Evolutionary conservation across 2,329 filamentous ascomycete species (phyloP).

Genomic region (Talaromyces sp.): DNA sequence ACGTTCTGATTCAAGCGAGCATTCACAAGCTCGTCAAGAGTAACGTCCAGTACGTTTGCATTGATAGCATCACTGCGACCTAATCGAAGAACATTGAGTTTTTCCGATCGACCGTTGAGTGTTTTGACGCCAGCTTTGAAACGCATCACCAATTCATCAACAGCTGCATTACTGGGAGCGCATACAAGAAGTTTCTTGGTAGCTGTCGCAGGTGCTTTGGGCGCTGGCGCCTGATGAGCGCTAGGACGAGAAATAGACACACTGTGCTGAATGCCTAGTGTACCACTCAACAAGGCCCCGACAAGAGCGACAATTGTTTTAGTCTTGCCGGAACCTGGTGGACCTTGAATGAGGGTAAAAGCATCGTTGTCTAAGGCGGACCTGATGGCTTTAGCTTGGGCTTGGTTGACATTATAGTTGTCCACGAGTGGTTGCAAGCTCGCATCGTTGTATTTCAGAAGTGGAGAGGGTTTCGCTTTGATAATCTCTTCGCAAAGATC

Average conservation of each 20-base stretch:
- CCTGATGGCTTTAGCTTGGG: conserved; percentile 86
- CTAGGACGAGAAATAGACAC: conserved; percentile 47
- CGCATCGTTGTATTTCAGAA: conserved; percentile 74
- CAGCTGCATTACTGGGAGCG: conserved; percentile 96
- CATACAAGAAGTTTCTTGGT: conserved; percentile 90
- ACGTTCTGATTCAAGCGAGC: conserved; percentile 56
- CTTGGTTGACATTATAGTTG: conserved; percentile 80
- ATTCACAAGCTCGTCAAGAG: conserved; percentile 85
- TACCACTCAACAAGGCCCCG: conserved; percentile 71
- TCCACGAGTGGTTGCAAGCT: conserved; percentile 65
- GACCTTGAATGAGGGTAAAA: conserved; percentile 93
- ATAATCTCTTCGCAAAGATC: conserved; percentile 92
- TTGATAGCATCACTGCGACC: conserved; percentile 93
- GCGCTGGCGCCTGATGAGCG: conserved; percentile 34
- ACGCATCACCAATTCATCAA: conserved; percentile 91
- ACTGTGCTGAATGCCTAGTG: conserved; percentile 45
- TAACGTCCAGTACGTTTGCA: conserved; percentile 80
- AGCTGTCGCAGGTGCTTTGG: conserved; percentile 33
- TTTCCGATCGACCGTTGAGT: conserved; percentile 64
- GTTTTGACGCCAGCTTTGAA: conserved; percentile 84
- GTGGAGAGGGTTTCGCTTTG: conserved; percentile 81
- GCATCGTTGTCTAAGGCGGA: conserved; percentile 94
- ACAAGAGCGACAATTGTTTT: conserved; percentile 98
- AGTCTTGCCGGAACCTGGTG: conserved; percentile 94
- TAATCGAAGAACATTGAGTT: conserved; percentile 82